Percentiles rank a stretch among this genome's conserved stretches.
phyloP scores from a whole-genome alignment of 1,139 yeast genomes.

The Hemisphaericaspora xylofermentans region DNA sequence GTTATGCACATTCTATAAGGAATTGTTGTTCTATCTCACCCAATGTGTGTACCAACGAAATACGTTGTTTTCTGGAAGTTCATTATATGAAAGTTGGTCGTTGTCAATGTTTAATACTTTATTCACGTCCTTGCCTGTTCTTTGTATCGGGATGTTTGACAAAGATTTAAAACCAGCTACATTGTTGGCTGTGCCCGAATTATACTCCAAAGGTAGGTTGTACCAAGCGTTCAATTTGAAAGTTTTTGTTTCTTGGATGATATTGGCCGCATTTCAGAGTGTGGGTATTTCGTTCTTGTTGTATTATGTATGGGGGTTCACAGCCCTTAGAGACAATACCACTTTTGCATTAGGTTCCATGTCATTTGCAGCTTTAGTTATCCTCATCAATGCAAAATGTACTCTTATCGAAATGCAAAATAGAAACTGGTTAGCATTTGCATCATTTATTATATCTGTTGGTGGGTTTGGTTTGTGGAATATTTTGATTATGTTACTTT shows the following conservation, averaged over 20 bases:
- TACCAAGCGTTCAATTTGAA: conserved; percentile 73
- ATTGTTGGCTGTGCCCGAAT: conserved; percentile 85
- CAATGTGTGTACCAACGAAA: conserved; percentile 86
- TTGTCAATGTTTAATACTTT: conserved; percentile 94
- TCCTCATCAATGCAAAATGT: conserved; percentile 73
- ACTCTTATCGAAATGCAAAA: conserved; percentile 84
- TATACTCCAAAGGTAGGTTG: conserved; percentile 74
- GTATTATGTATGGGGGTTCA: conserved; percentile 66
- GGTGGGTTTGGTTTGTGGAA: conserved; percentile 92
- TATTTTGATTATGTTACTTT: conserved; percentile 67
- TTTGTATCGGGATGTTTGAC: conserved; percentile 94
- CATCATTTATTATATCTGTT: conserved; percentile 69
- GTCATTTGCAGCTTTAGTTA: conserved; percentile 67
- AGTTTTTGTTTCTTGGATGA: conserved; percentile 76
- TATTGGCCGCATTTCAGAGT: conserved; percentile 73
- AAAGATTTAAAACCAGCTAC: conserved; percentile 89
- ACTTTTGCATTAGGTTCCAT: conserved; percentile 80
- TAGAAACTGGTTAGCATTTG: conserved; percentile 69
- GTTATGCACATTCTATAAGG: conserved; percentile 92
- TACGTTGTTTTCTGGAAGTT: conserved; percentile 89
- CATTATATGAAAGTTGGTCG: conserved; percentile 94
- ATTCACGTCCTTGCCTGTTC: conserved; percentile 88
- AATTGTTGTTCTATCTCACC: conserved; percentile 80
- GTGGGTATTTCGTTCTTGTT: conserved; percentile 67
- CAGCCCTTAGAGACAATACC: conserved; percentile 67